These are phyloP conservation scores for Perilla frutescens DNA, from an alignment of 257 asterid genomes.

Conservation along the genomic window DNA sequence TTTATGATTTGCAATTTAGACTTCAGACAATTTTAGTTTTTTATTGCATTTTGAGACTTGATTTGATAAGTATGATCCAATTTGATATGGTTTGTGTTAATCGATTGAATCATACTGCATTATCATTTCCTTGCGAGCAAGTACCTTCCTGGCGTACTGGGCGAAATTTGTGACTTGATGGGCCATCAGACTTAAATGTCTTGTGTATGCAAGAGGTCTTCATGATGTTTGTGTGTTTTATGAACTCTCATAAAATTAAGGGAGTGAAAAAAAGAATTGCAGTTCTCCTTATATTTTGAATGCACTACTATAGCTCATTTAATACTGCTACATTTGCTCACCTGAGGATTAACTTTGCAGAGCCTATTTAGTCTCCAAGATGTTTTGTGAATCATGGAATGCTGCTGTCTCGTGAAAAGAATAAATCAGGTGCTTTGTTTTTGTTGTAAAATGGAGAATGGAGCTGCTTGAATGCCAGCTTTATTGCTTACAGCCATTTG, in stretches of 20 bases:
- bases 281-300: conserved; percentile 8
- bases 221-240: background rate
- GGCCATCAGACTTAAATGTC: conserved; percentile 15
- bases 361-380: conserved; percentile 19
- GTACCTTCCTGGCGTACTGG: conserved; percentile 1
- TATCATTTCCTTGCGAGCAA: conserved; percentile 7
- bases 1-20: conserved; percentile 16
- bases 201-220: conserved; percentile 8
- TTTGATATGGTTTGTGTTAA: conserved; percentile 20
- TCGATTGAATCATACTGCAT: conserved; percentile 23
- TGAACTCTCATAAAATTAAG: background rate
- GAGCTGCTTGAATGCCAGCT: conserved; percentile 30
- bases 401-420: conserved; percentile 28
- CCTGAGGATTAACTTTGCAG: conserved; percentile 37
- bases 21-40: background rate
- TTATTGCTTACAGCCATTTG: conserved; percentile 21
- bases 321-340: conserved; percentile 28
- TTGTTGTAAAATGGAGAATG: conserved; percentile 36
- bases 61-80: conserved; percentile 35
- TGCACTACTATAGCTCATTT: conserved; percentile 4
- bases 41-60: conserved; percentile 22
- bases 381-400: conserved; percentile 28
- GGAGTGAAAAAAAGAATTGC: background rate
- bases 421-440: conserved; percentile 36
- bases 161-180: background rate